Percentiles rank a stretch among this genome's conserved stretches.
phyloP scores from a whole-genome alignment of 2,329 filamentous ascomycete species.

The Rhinocladiella mackenziei region DNA sequence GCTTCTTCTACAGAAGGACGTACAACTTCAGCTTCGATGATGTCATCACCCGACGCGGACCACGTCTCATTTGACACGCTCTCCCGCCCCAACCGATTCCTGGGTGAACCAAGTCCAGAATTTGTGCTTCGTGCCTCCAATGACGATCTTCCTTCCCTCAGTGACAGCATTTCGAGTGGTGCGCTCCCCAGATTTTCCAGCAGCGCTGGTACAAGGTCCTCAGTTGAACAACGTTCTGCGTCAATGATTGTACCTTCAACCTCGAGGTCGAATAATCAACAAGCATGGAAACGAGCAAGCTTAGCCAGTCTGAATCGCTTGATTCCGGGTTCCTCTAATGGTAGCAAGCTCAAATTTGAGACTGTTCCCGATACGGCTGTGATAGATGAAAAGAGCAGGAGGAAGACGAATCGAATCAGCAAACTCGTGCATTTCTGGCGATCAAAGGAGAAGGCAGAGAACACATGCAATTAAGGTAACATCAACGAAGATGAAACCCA shows the following conservation, averaged over 20 bases:
- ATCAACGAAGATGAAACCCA: background rate
- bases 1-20: conserved; percentile 36
- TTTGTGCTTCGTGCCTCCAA: conserved; percentile 40
- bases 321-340: conserved; percentile 40
- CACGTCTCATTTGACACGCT: conserved; percentile 39
- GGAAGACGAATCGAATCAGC: conserved; percentile 45
- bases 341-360: conserved; percentile 35
- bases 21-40: conserved; percentile 40
- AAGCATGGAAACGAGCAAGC: conserved; percentile 44
- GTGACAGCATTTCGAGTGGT: conserved; percentile 48
- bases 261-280: conserved; percentile 35
- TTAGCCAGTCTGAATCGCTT: conserved; percentile 48
- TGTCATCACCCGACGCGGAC: conserved; percentile 45
- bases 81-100: conserved; percentile 39
- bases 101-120: conserved; percentile 36
- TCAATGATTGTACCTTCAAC: conserved; percentile 43
- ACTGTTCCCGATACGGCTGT: conserved; percentile 38
- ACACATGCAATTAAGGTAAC: conserved; percentile 11
- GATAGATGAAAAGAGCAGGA: conserved; percentile 38
- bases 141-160: conserved; percentile 50
- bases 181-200: conserved; percentile 43
- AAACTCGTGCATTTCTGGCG: conserved; percentile 50
- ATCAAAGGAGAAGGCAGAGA: conserved; percentile 43
- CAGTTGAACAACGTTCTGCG: conserved; percentile 41
- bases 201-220: conserved; percentile 40